A percentile compares a stretch with the other conserved stretches of the same genome.
These are phyloP conservation scores for Curvularia sp. DNA, from an alignment of 2,329 filamentous ascomycete genomes.

Conservation along the genomic window DNA sequence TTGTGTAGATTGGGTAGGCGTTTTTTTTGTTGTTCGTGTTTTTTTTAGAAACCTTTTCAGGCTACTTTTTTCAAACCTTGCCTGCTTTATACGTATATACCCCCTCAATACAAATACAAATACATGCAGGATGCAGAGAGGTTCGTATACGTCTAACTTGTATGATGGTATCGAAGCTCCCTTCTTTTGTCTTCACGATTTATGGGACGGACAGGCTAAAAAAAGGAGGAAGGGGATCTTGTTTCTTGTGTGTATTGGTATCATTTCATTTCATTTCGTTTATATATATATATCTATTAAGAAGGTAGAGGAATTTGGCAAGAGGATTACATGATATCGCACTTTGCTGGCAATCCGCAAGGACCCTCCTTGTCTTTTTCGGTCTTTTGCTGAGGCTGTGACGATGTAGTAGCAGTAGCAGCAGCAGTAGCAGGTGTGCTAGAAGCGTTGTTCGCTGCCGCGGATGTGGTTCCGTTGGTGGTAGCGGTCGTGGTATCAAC, in stretches of 20 bases:
- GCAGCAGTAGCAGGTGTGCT: slow-evolving; percentile 18
- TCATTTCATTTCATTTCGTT: slow-evolving; percentile 9
- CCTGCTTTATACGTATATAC: neutral
- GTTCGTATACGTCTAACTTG: no score
- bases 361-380: slow-evolving; percentile 67
- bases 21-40: neutral
- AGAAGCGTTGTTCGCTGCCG: slow-evolving; percentile 37
- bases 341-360: slow-evolving; percentile 80
- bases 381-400: slow-evolving; percentile 41
- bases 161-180: no score
- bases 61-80: no score
- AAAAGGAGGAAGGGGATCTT: neutral
- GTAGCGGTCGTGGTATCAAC: slow-evolving; percentile 21
- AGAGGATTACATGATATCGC: slow-evolving; percentile 65
- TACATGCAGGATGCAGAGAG: no score
- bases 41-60: neutral
- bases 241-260: neutral
- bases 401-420: slow-evolving; percentile 27
- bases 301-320: neutral
- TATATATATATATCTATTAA: neutral
- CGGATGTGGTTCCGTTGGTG: slow-evolving; percentile 23
- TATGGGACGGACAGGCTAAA: neutral
- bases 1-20: neutral
- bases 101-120: no score
- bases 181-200: neutral